A percentile compares a stretch with the other conserved stretches of the same genome.
phyloP scores from a whole-genome alignment of 2,329 filamentous ascomycete genomes.

The Sclerotinia sclerotiorum region DNA sequence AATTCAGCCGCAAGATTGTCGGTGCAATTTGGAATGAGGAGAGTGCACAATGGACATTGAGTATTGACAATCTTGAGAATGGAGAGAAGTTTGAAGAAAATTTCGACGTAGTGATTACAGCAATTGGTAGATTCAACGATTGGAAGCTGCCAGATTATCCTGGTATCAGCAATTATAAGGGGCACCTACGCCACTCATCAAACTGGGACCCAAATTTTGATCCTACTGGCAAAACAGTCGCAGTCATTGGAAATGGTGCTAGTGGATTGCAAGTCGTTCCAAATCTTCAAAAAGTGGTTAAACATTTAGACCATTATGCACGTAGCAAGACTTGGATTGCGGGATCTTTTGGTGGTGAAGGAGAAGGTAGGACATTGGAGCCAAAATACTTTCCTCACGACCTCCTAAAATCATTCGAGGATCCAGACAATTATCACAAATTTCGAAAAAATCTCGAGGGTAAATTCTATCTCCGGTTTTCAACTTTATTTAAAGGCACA shows the following conservation, averaged over 20 bases:
- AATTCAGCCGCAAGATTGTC: slow-evolving; percentile 56
- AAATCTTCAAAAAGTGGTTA: slow-evolving; percentile 39
- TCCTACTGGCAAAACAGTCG: slow-evolving; percentile 48
- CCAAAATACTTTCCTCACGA: slow-evolving; percentile 56
- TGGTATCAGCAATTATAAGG: slow-evolving; percentile 50
- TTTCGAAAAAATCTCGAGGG: slow-evolving; percentile 59
- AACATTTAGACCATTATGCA: slow-evolving; percentile 42
- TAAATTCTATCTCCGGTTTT: slow-evolving; percentile 62
- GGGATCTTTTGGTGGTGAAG: slow-evolving; percentile 45
- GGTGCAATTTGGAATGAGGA: slow-evolving; percentile 55
- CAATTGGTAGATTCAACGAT: slow-evolving; percentile 65
- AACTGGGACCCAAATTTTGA: slow-evolving; percentile 57
- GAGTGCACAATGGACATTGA: slow-evolving; percentile 51
- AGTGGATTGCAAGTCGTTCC: slow-evolving; percentile 54
- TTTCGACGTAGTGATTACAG: slow-evolving; percentile 61
- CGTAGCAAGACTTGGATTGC: slow-evolving; percentile 60
- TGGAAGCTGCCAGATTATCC: slow-evolving; percentile 63
- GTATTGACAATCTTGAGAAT: slow-evolving; percentile 43
- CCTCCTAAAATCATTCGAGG: slow-evolving; percentile 55
- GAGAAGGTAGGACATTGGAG: slow-evolving; percentile 40
- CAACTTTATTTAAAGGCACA: slow-evolving; percentile 51
- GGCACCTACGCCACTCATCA: slow-evolving; percentile 57
- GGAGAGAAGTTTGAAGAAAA: slow-evolving; percentile 46
- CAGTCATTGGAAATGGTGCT: slow-evolving; percentile 52
- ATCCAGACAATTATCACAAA: slow-evolving; percentile 56